Percentiles rank a stretch among this genome's conserved stretches.
phyloP scores from a whole-genome alignment of 495 filamentous ascomycete genomes.

The Oleoguttula mirabilis region DNA sequence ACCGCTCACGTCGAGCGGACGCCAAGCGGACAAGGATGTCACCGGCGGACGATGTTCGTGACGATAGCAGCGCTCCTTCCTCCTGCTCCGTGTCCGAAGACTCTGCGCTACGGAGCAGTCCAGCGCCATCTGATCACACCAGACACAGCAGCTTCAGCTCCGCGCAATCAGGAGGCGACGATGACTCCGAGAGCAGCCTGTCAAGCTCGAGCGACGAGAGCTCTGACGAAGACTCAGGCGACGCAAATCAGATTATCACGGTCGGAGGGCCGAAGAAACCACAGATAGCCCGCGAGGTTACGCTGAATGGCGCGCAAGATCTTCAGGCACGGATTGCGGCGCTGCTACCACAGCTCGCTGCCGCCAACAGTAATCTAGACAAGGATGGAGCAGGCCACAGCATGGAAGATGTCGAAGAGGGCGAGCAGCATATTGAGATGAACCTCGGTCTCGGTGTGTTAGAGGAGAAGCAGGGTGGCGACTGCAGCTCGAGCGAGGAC shows the following conservation, averaged over 20 bases:
- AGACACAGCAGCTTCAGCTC: constrained; percentile 13
- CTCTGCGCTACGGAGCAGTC: constrained; percentile 13
- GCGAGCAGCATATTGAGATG: constrained; percentile 20
- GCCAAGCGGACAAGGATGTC: constrained; percentile 9
- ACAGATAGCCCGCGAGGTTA: background rate
- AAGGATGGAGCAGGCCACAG: background rate
- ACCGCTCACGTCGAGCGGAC: background rate
- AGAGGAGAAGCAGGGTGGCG: constrained; percentile 11
- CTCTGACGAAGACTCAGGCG: constrained; percentile 1
- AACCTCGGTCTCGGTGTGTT: constrained; percentile 18
- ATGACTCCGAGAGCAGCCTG: constrained; percentile 11
- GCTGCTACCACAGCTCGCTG: constrained; percentile 13
- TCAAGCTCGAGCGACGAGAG: constrained; percentile 5
- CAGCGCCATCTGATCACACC: background rate
- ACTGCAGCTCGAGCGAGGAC: background rate
- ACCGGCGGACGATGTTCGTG: background rate
- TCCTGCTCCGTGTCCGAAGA: constrained; percentile 15
- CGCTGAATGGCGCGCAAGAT: constrained; percentile 5
- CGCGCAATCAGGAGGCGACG: background rate
- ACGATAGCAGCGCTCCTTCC: constrained; percentile 12
- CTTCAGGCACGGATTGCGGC: constrained; percentile 5
- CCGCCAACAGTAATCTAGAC: constrained; percentile 9
- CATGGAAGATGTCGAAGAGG: constrained; percentile 18
- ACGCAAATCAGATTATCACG: background rate
- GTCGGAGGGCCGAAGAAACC: constrained; percentile 14